Conservation (phyloP, 176 grass and related monocot genomes). For the Elymus sibiricus region DNA sequence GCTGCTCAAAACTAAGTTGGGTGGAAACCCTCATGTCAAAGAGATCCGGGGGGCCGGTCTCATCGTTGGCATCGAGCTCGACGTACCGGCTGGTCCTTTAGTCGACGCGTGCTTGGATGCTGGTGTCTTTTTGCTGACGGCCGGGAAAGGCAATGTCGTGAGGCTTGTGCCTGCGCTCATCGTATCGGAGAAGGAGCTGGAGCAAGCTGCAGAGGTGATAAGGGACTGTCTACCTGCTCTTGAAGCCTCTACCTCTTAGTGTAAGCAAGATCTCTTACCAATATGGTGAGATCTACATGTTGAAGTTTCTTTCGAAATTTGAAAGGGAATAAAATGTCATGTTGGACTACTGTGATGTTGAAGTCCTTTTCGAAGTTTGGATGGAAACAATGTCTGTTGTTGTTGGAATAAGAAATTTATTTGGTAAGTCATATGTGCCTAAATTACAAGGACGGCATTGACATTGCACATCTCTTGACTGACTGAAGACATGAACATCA, state of each 20-base stretch:
- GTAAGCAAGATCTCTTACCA: not conserved
- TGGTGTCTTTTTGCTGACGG: conserved; percentile 70
- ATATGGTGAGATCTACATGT: not conserved
- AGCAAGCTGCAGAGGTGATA: conserved; percentile 54
- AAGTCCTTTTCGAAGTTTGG: not conserved
- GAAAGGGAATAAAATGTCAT: conserved; percentile 18
- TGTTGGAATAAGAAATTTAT: not conserved
- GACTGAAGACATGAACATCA: not conserved
- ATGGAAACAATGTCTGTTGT: not conserved
- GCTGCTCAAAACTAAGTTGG: conserved; percentile 55
- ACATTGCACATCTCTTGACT: not conserved
- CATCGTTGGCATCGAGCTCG: conserved; percentile 70
- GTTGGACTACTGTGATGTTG: not conserved
- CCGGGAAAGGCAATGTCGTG: conserved; percentile 87
- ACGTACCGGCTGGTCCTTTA: conserved; percentile 47
- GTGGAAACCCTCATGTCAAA: conserved; percentile 55
- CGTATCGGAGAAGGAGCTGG: conserved; percentile 77
- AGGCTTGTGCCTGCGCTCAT: conserved; percentile 71
- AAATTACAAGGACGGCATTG: not conserved
- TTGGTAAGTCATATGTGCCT: not conserved
- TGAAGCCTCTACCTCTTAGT: conserved; percentile 22
- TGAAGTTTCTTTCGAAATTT: not conserved
- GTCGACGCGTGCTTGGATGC: conserved; percentile 62
- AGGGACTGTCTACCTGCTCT: conserved; percentile 60
- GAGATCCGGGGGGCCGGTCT: conserved; percentile 73